A percentile compares a stretch with the other conserved stretches of the same genome.
Conservation (phyloP, 306 rosid genomes). For the Erythrophleum fordii region DNA sequence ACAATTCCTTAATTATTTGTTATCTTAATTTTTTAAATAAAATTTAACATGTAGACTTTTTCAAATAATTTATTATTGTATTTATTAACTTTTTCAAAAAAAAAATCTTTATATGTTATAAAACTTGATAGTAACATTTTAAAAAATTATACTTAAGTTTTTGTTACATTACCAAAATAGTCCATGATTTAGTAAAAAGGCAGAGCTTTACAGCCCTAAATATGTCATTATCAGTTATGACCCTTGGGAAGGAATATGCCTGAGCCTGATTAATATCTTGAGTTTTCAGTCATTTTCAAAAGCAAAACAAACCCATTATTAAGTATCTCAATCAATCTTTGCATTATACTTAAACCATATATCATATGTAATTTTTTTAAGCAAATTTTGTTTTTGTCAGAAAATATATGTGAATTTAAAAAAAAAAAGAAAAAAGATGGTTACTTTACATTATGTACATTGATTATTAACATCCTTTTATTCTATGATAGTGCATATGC, state of each 20-base stretch:
- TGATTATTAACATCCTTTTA: constrained; percentile 29
- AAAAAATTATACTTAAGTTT: no score
- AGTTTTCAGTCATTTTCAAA: constrained; percentile 26
- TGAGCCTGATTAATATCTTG: neutral
- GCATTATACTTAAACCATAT: constrained; percentile 1
- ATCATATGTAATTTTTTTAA: neutral
- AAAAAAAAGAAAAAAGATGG: neutral
- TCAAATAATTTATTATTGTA: neutral
- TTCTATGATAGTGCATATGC: constrained; percentile 2
- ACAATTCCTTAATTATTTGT: neutral
- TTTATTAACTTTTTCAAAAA: neutral
- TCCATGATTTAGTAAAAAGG: neutral
- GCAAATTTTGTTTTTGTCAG: neutral
- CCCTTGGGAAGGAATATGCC: constrained; percentile 1
- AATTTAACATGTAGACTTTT: neutral
- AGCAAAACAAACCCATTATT: neutral
- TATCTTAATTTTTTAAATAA: no score
- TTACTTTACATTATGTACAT: neutral
- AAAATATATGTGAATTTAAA: no score
- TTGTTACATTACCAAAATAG: neutral
- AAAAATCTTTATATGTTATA: neutral
- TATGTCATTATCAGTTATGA: constrained; percentile 4
- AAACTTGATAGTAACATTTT: no score
- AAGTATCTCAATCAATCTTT: neutral
- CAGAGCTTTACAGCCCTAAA: neutral